Percentiles rank a stretch among this genome's conserved stretches.
Conservation (phyloP, 192 early-diverging fungal species). For the Lobosporangium transversale region DNA sequence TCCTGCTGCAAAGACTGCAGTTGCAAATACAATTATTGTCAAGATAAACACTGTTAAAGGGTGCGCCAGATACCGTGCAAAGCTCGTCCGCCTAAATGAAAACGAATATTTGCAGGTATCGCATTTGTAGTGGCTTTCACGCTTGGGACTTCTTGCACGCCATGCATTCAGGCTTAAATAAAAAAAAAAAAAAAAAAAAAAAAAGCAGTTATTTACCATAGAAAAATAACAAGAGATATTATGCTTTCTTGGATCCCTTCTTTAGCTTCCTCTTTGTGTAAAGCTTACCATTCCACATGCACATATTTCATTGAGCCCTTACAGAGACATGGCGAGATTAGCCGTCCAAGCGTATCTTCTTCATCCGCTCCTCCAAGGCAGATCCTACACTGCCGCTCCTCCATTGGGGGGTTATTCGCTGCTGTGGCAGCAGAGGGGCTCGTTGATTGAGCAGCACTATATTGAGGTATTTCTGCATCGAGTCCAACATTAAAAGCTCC, state of each 20-base stretch:
- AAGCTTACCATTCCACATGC: slow-evolving; percentile 56
- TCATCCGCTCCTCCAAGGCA: slow-evolving; percentile 61
- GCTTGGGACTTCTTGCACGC: slow-evolving; percentile 59
- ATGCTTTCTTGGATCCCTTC: no score
- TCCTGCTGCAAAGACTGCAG: slow-evolving; percentile 30
- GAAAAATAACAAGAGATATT: not conserved
- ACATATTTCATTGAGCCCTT: slow-evolving; percentile 70
- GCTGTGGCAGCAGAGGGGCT: slow-evolving; percentile 6
- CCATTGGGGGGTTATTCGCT: slow-evolving; percentile 27
- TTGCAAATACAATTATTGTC: slow-evolving; percentile 33
- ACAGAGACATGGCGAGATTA: slow-evolving; percentile 67
- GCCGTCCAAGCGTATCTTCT: slow-evolving; percentile 58
- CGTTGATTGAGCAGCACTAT: not conserved
- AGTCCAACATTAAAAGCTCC: slow-evolving; percentile 32
- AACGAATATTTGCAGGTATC: slow-evolving; percentile 69
- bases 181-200: not conserved
- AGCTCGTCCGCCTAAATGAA: slow-evolving; percentile 61
- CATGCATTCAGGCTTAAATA: slow-evolving; percentile 59
- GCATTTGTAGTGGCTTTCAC: slow-evolving; percentile 66
- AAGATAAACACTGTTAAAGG: slow-evolving; percentile 59
- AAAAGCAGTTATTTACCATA: not conserved
- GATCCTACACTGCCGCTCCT: slow-evolving; percentile 64
- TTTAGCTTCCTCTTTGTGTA: not conserved
- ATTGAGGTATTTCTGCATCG: slow-evolving; percentile 21
- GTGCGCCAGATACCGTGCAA: slow-evolving; percentile 54